A percentile compares a stretch with the other conserved stretches of the same genome.
Evolutionary conservation across 2,329 filamentous ascomycete species (phyloP).

Genomic region (Colletotrichum tanaceti): DNA sequence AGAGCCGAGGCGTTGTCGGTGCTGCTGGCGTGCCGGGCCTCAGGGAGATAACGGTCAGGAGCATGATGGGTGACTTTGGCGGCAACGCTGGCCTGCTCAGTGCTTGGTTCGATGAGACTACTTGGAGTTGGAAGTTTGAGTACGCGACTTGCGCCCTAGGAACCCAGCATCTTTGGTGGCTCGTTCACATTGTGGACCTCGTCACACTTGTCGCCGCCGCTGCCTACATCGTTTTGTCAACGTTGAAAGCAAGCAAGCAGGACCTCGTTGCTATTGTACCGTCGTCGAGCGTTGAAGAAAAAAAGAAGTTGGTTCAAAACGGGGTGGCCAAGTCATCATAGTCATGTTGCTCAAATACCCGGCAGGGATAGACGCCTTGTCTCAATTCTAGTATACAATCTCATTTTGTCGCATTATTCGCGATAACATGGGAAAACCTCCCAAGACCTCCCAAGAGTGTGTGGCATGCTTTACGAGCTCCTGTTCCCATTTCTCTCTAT

Average conservation of each 20-base stretch:
- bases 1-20: constrained; percentile 54
- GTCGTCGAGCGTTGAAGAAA: constrained; percentile 1
- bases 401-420: constrained; percentile 32
- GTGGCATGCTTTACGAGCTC: not conserved
- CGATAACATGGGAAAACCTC: not conserved
- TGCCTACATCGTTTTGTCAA: constrained; percentile 44
- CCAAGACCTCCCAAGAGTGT: not conserved
- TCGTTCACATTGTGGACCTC: constrained; percentile 80
- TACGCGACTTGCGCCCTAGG: constrained; percentile 84
- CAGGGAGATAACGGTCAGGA: constrained; percentile 91
- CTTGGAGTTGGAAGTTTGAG: constrained; percentile 83
- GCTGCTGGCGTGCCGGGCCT: constrained; percentile 69
- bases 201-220: constrained; percentile 51
- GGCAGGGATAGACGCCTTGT: constrained; percentile 36
- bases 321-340: constrained; percentile 31
- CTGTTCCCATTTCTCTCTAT: not conserved
- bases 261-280: not conserved
- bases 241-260: constrained; percentile 18
- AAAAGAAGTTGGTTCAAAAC: constrained; percentile 19
- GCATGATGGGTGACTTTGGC: constrained; percentile 98
- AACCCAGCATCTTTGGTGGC: constrained; percentile 94
- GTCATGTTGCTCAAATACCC: constrained; percentile 38
- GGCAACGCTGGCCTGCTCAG: constrained; percentile 91
- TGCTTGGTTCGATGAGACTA: constrained; percentile 83
- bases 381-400: constrained; percentile 30